phyloP scores from a whole-genome alignment of 495 filamentous ascomycete species.

The Hypoxylon cercidicola region DNA sequence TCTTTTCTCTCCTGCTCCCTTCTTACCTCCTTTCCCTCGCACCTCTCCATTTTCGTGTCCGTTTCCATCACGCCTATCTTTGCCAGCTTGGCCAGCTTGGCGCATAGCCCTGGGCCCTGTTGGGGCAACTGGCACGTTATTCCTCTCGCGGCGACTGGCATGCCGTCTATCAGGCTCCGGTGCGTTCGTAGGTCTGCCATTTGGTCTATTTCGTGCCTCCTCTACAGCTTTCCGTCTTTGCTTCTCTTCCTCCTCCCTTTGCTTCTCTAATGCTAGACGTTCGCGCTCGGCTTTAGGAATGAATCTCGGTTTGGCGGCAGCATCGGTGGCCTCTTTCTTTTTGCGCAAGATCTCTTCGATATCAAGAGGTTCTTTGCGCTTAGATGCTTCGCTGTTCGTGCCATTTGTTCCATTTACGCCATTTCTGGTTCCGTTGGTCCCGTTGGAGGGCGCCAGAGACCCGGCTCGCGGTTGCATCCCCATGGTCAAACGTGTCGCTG shows the following conservation, averaged over 20 bases:
- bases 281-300: conserved; percentile 91
- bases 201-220: conserved; percentile 48
- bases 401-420: conserved; percentile 21
- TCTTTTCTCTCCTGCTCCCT: conserved; percentile 61
- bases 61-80: conserved; percentile 47
- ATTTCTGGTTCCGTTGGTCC: conserved; percentile 5
- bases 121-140: conserved; percentile 60
- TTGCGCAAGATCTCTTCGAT: conserved; percentile 59
- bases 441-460: conserved; percentile 30
- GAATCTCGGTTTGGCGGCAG: conserved; percentile 83
- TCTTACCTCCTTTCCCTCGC: conserved; percentile 45
- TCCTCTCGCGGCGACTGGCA: conserved; percentile 39
- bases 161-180: conserved; percentile 31
- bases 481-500: conserved; percentile 27
- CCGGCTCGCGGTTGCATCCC: conserved; percentile 44
- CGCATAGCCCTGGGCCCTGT: conserved; percentile 86
- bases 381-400: conserved; percentile 25
- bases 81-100: conserved; percentile 59
- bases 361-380: conserved; percentile 54
- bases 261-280: conserved; percentile 83
- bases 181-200: conserved; percentile 4
- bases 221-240: conserved; percentile 66
- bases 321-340: conserved; percentile 58
- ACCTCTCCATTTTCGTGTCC: conserved; percentile 60
- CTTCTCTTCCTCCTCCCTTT: conserved; percentile 79